Conservation (phyloP, 352 stramenopile species). For the Globisporangium megalacanthum region DNA sequence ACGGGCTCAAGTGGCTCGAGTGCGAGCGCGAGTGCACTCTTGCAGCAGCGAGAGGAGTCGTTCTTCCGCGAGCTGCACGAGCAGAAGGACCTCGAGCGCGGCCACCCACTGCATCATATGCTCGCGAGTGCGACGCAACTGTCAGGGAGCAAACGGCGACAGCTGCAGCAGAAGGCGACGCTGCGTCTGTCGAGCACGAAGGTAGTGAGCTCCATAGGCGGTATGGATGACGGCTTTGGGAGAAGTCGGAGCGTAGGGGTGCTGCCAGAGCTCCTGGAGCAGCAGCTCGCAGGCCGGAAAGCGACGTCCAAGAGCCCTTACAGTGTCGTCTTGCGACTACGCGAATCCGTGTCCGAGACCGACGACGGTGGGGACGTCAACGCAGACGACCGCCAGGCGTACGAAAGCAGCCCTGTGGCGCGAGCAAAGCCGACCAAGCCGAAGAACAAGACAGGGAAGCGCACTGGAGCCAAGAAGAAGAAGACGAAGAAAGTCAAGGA, state of each 20-base stretch:
- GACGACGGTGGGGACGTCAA: neutral
- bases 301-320: slow-evolving; percentile 45
- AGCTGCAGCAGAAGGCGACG: slow-evolving; percentile 37
- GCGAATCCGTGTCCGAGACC: slow-evolving; percentile 2
- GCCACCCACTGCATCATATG: slow-evolving; percentile 69
- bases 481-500: slow-evolving; percentile 2
- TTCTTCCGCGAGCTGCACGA: slow-evolving; percentile 73
- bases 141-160: slow-evolving; percentile 19
- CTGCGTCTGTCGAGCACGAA: slow-evolving; percentile 14
- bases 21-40: neutral
- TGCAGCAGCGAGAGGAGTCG: slow-evolving; percentile 41
- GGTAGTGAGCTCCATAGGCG: neutral
- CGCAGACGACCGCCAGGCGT: neutral
- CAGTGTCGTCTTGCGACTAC: slow-evolving; percentile 41
- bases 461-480: slow-evolving; percentile 9
- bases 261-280: slow-evolving; percentile 34
- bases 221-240: slow-evolving; percentile 23
- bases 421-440: neutral
- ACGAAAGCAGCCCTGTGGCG: neutral
- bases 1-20: neutral
- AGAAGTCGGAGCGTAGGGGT: slow-evolving; percentile 35
- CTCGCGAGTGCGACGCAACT: slow-evolving; percentile 52
- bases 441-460: slow-evolving; percentile 23
- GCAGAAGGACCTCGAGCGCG: slow-evolving; percentile 37
- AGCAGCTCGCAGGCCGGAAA: slow-evolving; percentile 22